Base-by-base conservation (phyloP, 2,329 filamentous ascomycete species). In the Lachnellula cervina region DNA sequence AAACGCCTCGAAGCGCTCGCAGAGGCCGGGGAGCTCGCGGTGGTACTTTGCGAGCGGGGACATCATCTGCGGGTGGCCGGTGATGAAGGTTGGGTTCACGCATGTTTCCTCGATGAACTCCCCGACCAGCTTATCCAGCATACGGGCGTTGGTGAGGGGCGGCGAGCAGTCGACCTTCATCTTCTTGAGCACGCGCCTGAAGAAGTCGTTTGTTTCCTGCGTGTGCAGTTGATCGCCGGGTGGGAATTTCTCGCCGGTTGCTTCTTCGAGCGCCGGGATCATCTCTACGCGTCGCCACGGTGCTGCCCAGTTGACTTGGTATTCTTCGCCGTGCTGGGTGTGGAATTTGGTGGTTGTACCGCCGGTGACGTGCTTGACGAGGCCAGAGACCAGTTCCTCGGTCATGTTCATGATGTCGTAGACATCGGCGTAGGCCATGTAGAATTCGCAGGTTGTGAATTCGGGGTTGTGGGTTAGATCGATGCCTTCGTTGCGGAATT, bases 401-500 rank as follows among this genome's bases (percentile, higher is more conserved):
- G 94, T 97, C 68, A 90, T 81, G 58, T 88, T 77, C 87, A 96
- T 90, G 57, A 97, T 78, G 70, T 97, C 94, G 73, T 95, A 89
- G 64, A 96, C 84, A 73, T 96, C 91, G 54, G 88, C 88, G 64
- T 91, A 97, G 3, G 94, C 93, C 82, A 89, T 86, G 76, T 99
- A 99, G 76, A 97, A 97, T 74, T 99, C 94, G 72, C 90, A 90
- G 25, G 90, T 96, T 44, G 94, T 99, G 78, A 99, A 99, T 72
- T 99, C 94, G 40, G 89, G 94, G 78, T 97, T 99, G 80, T 99
- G 94, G 7, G 94, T 99, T 50, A 94, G 78, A 71, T 96, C 90
- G 62, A 90, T 87, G 57, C 88, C 87, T 74, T 96, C 92, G 69
- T 99, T 99, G 67, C 94, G 80, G 83, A 99, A 99, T 71, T 96